phyloP scores from a whole-genome alignment of 148 eudicot species.

The Chenopodium berlandieri region DNA sequence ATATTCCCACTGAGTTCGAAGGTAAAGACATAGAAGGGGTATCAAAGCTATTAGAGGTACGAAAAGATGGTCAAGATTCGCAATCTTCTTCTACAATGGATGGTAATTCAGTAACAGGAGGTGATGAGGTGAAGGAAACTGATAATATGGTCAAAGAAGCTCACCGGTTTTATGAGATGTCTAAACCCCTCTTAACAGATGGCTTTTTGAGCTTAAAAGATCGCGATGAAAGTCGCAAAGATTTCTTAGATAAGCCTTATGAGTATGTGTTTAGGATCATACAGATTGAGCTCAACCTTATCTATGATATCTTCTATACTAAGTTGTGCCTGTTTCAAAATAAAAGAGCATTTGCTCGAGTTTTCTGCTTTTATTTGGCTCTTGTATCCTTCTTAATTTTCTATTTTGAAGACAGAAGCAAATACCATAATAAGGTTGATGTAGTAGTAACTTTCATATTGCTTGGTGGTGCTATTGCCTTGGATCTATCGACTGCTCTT shows the following conservation, averaged over 20 bases:
- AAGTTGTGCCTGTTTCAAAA: conserved; percentile 20
- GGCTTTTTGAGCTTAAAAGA: conserved; percentile 25
- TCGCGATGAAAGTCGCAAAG: conserved; percentile 4
- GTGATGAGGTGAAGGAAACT: too few species aligned
- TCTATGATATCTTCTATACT: conserved; percentile 38
- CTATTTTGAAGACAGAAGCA: neutral
- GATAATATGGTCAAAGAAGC: neutral
- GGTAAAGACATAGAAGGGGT: too few species aligned
- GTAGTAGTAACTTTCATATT: conserved; percentile 25
- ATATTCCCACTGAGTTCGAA: too few species aligned
- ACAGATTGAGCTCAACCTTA: conserved; percentile 36
- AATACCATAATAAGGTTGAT: neutral
- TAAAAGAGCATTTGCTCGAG: neutral
- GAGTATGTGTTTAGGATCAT: conserved; percentile 21
- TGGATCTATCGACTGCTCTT: conserved; percentile 19
- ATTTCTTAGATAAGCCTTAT: neutral
- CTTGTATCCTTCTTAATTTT: conserved; percentile 17
- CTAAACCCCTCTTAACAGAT: conserved; percentile 35
- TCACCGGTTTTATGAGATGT: conserved; percentile 9
- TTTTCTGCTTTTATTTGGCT: neutral
- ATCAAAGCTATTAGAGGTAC: too few species aligned
- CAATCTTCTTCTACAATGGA: too few species aligned
- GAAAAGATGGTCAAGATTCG: too few species aligned
- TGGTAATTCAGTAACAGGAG: too few species aligned
- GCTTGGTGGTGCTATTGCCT: conserved; percentile 29